Evolutionary conservation across 2,329 filamentous ascomycete species (phyloP).

Genomic region (Clarireedia sp.): DNA sequence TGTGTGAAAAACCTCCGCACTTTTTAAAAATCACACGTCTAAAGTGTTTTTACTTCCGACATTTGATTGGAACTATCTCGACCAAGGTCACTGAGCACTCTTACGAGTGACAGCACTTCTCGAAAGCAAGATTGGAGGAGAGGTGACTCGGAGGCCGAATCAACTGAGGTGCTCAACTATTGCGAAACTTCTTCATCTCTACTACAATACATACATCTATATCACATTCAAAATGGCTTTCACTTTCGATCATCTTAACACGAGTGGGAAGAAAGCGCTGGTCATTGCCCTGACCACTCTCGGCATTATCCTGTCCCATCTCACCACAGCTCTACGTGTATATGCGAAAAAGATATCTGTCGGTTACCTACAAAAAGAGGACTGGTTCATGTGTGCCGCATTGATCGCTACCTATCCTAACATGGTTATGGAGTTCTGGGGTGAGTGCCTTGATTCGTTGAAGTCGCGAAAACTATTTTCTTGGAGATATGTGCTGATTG

Average conservation of each 20-base stretch:
- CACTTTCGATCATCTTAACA: background rate
- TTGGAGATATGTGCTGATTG: background rate
- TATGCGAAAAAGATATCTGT: background rate
- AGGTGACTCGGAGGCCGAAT: too few species aligned
- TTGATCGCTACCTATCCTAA: background rate
- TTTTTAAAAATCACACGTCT: too few species aligned
- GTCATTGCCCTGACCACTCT: background rate
- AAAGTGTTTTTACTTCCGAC: too few species aligned
- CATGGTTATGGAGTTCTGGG: background rate
- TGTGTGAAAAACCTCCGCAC: too few species aligned
- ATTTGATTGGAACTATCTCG: too few species aligned
- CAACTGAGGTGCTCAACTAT: too few species aligned
- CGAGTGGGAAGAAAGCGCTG: background rate
- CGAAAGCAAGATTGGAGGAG: too few species aligned
- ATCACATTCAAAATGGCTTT: background rate
- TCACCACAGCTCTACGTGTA: background rate
- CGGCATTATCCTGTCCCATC: background rate
- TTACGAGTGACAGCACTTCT: too few species aligned
- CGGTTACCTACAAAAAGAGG: background rate
- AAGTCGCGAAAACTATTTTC: background rate
- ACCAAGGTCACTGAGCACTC: too few species aligned
- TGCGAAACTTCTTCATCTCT: too few species aligned
- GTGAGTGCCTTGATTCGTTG: background rate
- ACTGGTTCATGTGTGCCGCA: background rate
- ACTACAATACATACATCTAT: too few species aligned